Evolutionary conservation across 345 rosid species (phyloP), one percentile per base, ranked within the genome.

Genomic region (Acer negundo): DNA sequence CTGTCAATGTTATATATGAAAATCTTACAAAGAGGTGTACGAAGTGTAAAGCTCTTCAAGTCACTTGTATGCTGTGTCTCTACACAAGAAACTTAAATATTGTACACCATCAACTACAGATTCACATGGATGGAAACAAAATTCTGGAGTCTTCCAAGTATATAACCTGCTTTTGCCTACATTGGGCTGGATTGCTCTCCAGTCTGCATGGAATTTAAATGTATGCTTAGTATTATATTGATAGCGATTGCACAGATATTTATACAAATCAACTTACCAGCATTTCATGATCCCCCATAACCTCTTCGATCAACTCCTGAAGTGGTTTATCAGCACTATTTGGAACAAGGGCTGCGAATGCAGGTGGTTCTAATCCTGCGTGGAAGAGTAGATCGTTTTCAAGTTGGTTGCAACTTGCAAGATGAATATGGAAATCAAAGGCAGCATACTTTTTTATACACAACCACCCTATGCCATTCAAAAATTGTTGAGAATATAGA

Each of bases 211-310:
- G 23, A n/a, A 77, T 68, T 42, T 69, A 19, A 26, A 4, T 19
- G 7, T 15, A 23, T 24, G 31, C 15, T 62, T 38, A 55, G 9
- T 74, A 47, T 24, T 46, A 44, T 17, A 42, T 42, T 7, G 7
- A 10, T 22, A 24, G 2, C 49, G 53, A 17, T 17, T 17, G 26
- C 10, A 20, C 23, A 53, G 17, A 23, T 75, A 19, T 10, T 76
- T 28, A 47, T 4, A 24, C 4, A 67, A 67, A 68, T n/a, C 23
- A 72, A 67, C 92, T 90, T 78, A 93, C 98, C 91, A 95, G 44
- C 88, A 88, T 86, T 84, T 95, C 98, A 73, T 95, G 96, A 82
- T 95, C 98, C 20, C 92, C 98, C 93, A 92, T 88, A 72, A 95
- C 88, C 78, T 93, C 97, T 64, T 95, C 96, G 64, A 88, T 87